A percentile compares a stretch with the other conserved stretches of the same genome.
phyloP scores from a whole-genome alignment of 2,329 filamentous ascomycete genomes.

The Ophiostoma montium region DNA sequence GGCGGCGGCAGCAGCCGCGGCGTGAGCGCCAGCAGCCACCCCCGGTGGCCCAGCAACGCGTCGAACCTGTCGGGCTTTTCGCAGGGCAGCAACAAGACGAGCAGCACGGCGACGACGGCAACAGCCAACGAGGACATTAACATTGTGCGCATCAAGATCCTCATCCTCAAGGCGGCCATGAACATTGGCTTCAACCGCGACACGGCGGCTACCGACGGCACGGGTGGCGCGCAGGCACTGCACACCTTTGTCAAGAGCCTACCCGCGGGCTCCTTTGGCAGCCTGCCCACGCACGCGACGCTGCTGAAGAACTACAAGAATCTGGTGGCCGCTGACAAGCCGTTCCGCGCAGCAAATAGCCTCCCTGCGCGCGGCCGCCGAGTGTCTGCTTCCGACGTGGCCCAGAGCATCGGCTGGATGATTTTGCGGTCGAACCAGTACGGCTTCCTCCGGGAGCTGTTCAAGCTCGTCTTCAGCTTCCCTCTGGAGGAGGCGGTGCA shows the following conservation, averaged over 20 bases:
- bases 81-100: slow-evolving; percentile 49
- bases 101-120: slow-evolving; percentile 59
- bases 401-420: slow-evolving; percentile 67
- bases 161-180: slow-evolving; percentile 75
- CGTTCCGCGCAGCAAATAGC: slow-evolving; percentile 40
- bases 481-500: slow-evolving; percentile 62
- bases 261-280: slow-evolving; percentile 65
- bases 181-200: slow-evolving; percentile 66
- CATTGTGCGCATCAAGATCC: slow-evolving; percentile 59
- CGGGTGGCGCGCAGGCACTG: slow-evolving; percentile 38
- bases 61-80: slow-evolving; percentile 71
- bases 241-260: slow-evolving; percentile 65
- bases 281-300: slow-evolving; percentile 51
- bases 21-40: slow-evolving; percentile 1
- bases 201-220: slow-evolving; percentile 27
- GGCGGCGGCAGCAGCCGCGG: slow-evolving; percentile 2
- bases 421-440: slow-evolving; percentile 55
- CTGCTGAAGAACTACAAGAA: slow-evolving; percentile 70
- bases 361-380: slow-evolving; percentile 44
- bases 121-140: slow-evolving; percentile 60
- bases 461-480: slow-evolving; percentile 72
- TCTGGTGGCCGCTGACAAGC: slow-evolving; percentile 58
- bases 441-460: slow-evolving; percentile 68
- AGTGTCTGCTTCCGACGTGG: slow-evolving; percentile 59
- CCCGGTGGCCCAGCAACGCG: slow-evolving; percentile 66